Evolutionary conservation across 2,329 filamentous ascomycete genomes (phyloP).

Genomic region (Exophiala dermatitidis): DNA sequence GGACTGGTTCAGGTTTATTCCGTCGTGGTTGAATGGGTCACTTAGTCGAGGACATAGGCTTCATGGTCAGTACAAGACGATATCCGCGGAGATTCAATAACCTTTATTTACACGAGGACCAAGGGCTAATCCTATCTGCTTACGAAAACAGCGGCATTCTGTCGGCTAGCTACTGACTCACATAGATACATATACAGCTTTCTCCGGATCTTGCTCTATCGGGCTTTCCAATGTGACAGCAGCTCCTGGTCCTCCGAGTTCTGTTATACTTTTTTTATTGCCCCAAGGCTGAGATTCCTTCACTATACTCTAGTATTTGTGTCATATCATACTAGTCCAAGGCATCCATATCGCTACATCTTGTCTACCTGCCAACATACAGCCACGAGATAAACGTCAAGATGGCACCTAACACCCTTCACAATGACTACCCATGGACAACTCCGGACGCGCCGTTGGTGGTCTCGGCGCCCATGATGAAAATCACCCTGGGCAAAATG

Average conservation of each 20-base stretch:
- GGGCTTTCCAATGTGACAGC: no score
- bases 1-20: no score
- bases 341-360: no score
- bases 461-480: slow-evolving; percentile 60
- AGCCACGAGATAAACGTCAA: not conserved
- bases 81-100: not conserved
- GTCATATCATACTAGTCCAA: no score
- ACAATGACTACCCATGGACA: slow-evolving; percentile 51
- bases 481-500: slow-evolving; percentile 51
- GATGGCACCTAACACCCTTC: slow-evolving; percentile 10
- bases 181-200: not conserved
- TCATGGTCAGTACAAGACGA: not conserved
- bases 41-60: no score
- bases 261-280: no score
- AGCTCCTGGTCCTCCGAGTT: no score
- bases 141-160: not conserved
- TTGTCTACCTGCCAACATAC: no score
- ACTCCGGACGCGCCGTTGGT: slow-evolving; percentile 47
- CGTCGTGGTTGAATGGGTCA: no score
- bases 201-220: not conserved
- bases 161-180: not conserved
- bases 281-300: no score
- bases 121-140: not conserved
- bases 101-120: no score
- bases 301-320: no score